A percentile compares a stretch with the other conserved stretches of the same genome.
Evolutionary conservation across 208 protist species (phyloP).

Genomic region (Acanthamoeba lenticulata): DNA sequence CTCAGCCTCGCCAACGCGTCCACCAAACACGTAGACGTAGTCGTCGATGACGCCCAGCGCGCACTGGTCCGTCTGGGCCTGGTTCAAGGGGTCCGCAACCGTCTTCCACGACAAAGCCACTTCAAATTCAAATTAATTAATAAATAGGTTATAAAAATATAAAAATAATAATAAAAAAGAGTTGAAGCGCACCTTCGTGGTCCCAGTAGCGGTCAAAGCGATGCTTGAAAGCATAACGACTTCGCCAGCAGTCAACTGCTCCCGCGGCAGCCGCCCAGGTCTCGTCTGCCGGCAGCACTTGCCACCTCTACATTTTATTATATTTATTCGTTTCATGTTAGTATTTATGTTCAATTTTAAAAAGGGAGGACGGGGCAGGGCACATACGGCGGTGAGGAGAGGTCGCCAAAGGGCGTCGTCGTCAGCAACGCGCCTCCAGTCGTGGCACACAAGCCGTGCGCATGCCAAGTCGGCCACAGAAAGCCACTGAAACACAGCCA

Average conservation of each 20-base stretch:
- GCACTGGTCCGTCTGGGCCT: background rate
- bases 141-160: too few species aligned
- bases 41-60: background rate
- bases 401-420: background rate
- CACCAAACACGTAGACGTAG: slow-evolving; percentile 1
- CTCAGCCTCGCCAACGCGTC: background rate
- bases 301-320: background rate
- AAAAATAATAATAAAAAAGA: too few species aligned
- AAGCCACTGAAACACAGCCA: background rate
- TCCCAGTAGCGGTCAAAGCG: background rate
- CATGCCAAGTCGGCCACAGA: background rate
- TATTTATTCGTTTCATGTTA: too few species aligned
- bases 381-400: background rate
- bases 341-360: too few species aligned
- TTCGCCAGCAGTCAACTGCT: background rate
- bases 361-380: background rate
- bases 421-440: background rate
- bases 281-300: background rate
- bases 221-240: background rate
- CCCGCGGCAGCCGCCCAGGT: background rate
- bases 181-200: background rate
- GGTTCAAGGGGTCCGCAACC: background rate
- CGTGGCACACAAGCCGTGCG: background rate
- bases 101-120: background rate
- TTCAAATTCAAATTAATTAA: too few species aligned